Percentiles rank a stretch among this genome's conserved stretches.
Evolutionary conservation across 495 filamentous ascomycete genomes (phyloP).

Genomic region (Platismatia glauca): DNA sequence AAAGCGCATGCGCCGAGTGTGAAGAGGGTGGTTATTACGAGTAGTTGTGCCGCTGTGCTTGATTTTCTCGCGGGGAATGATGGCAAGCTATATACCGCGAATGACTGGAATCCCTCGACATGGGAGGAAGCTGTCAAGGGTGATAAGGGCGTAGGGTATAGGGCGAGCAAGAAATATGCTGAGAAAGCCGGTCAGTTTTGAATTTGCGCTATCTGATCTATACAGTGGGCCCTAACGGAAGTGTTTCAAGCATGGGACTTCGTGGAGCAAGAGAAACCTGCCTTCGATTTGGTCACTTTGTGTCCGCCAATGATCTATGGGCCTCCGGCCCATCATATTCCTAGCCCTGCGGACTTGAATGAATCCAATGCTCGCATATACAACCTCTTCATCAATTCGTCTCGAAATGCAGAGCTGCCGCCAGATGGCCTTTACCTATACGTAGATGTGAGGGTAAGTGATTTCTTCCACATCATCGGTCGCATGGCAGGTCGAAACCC

Average conservation of each 20-base stretch:
- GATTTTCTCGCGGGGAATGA: not conserved
- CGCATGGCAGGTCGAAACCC: not conserved
- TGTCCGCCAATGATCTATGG: conserved; percentile 7
- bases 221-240: too few relatives aligned
- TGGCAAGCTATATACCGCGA: not conserved
- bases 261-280: not conserved
- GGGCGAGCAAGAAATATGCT: not conserved
- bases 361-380: not conserved
- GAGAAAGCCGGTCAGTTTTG: not conserved
- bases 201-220: not conserved
- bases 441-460: not conserved
- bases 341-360: not conserved
- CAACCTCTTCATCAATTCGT: not conserved
- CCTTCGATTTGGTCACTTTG: not conserved
- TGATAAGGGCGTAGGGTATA: not conserved
- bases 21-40: conserved; percentile 1
- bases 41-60: conserved; percentile 1
- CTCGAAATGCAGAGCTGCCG: not conserved
- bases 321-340: not conserved
- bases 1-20: not conserved
- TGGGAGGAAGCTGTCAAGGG: conserved; percentile 2
- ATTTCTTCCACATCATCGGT: not conserved
- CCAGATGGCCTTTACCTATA: not conserved
- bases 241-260: not conserved
- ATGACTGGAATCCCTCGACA: not conserved